Conservation (phyloP, 2,329 filamentous ascomycete genomes). For the Paraconiothyrium sp. region DNA sequence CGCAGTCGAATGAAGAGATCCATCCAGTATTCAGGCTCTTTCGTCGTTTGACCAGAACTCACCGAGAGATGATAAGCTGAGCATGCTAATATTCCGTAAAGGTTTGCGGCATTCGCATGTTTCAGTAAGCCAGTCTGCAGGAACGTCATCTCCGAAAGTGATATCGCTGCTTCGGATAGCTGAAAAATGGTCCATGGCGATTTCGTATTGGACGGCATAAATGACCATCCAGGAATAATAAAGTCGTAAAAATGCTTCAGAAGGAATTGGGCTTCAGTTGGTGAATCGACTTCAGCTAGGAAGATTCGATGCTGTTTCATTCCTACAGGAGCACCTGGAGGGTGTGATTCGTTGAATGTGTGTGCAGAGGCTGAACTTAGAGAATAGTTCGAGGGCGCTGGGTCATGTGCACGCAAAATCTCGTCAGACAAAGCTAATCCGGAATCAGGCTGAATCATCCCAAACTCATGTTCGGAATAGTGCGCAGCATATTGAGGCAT, state of each 20-base stretch:
- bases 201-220: slow-evolving; percentile 16
- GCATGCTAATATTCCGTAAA: slow-evolving; percentile 17
- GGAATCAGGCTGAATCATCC: neutral
- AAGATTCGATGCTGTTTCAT: neutral
- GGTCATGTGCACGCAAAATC: neutral
- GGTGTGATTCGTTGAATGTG: neutral
- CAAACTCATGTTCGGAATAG: neutral
- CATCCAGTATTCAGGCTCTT: slow-evolving; percentile 11
- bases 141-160: slow-evolving; percentile 20
- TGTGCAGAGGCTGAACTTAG: slow-evolving; percentile 2
- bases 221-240: slow-evolving; percentile 19
- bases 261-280: slow-evolving; percentile 19
- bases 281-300: slow-evolving; percentile 17
- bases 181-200: slow-evolving; percentile 22
- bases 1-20: slow-evolving; percentile 6
- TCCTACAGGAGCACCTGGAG: neutral
- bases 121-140: slow-evolving; percentile 13
- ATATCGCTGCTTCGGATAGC: slow-evolving; percentile 14
- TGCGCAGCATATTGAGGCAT: neutral
- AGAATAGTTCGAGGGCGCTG: neutral
- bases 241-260: slow-evolving; percentile 22
- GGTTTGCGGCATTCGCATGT: slow-evolving; percentile 20
- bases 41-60: slow-evolving; percentile 5
- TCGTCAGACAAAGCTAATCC: neutral
- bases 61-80: slow-evolving; percentile 15